These are phyloP conservation scores for Glarea lozoyensis DNA, from an alignment of 495 filamentous ascomycete genomes.

Conservation along the genomic window DNA sequence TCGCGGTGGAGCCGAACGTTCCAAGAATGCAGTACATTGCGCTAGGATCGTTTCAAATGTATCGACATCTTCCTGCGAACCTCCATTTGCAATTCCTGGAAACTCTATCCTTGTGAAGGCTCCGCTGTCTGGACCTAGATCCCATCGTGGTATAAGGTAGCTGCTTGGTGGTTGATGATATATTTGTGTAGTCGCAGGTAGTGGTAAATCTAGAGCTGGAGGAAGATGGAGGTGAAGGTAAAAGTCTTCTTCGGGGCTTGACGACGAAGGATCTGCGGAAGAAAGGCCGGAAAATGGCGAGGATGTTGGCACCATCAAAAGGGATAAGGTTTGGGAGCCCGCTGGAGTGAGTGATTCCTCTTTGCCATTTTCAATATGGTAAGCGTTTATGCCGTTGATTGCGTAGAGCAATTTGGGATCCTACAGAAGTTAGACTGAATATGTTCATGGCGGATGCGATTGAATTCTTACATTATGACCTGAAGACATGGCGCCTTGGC, in stretches of 20 bases:
- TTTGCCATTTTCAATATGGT: slow-evolving; percentile 79
- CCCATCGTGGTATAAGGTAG: slow-evolving; percentile 91
- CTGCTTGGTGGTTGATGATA: slow-evolving; percentile 83
- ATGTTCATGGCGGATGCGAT: background rate
- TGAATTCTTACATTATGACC: slow-evolving; percentile 38
- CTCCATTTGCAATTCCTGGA: slow-evolving; percentile 57
- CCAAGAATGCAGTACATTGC: slow-evolving; percentile 89
- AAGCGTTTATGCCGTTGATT: slow-evolving; percentile 75
- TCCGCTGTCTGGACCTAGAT: slow-evolving; percentile 74
- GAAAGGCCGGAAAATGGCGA: slow-evolving; percentile 58
- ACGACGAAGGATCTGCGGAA: slow-evolving; percentile 43
- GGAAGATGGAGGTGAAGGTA: slow-evolving; percentile 90
- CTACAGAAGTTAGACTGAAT: slow-evolving; percentile 4
- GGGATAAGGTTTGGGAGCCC: slow-evolving; percentile 78
- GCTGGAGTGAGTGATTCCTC: slow-evolving; percentile 75
- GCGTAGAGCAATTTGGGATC: slow-evolving; percentile 79
- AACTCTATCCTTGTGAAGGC: slow-evolving; percentile 91
- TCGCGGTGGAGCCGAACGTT: slow-evolving; percentile 57
- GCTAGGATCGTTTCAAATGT: slow-evolving; percentile 95
- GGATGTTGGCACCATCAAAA: slow-evolving; percentile 87
- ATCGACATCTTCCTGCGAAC: slow-evolving; percentile 84
- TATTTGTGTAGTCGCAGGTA: slow-evolving; percentile 90
- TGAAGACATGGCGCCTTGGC: slow-evolving; percentile 29
- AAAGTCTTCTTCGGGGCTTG: slow-evolving; percentile 76
- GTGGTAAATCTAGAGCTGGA: slow-evolving; percentile 83